Evolutionary conservation across 2,329 filamentous ascomycete genomes (phyloP).

Genomic region (Geoglossum cookeanum): DNA sequence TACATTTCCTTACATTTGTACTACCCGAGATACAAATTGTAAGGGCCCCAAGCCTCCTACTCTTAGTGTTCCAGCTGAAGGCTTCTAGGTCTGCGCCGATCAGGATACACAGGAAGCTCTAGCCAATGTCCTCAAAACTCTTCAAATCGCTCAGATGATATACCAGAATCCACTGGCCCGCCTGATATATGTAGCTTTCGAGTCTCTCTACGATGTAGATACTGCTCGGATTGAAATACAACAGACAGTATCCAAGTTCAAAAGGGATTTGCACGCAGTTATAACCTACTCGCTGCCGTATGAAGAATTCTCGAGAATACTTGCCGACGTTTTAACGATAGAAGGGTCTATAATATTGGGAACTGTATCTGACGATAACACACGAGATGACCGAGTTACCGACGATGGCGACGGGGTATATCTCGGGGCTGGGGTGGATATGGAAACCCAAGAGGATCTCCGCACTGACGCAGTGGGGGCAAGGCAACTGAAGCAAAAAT

Average conservation of each 20-base stretch:
- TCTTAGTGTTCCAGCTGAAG: background rate
- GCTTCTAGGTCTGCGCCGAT: background rate
- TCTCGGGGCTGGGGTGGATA: background rate
- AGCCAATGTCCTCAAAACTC: background rate
- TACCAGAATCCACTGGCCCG: constrained; percentile 2
- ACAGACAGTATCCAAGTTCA: constrained; percentile 33
- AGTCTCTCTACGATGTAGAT: background rate
- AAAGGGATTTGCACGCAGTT: constrained; percentile 42
- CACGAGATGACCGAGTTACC: background rate
- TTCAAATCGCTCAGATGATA: constrained; percentile 2
- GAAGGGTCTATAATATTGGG: constrained; percentile 33
- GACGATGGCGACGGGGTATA: background rate
- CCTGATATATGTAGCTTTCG: background rate
- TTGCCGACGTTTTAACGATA: constrained; percentile 34
- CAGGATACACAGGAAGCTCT: background rate
- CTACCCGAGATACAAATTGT: constrained; percentile 17
- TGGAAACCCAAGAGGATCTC: background rate
- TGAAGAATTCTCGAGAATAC: constrained; percentile 29
- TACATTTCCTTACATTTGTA: constrained; percentile 22
- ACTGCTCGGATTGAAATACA: constrained; percentile 20
- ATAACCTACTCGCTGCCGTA: constrained; percentile 42
- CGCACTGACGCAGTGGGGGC: background rate
- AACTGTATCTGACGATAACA: constrained; percentile 11
- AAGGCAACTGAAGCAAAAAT: background rate
- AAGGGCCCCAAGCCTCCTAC: constrained; percentile 11